Base-by-base conservation (phyloP, 1,284 basidiomycete species). In the Cyathus pygmaeus region DNA sequence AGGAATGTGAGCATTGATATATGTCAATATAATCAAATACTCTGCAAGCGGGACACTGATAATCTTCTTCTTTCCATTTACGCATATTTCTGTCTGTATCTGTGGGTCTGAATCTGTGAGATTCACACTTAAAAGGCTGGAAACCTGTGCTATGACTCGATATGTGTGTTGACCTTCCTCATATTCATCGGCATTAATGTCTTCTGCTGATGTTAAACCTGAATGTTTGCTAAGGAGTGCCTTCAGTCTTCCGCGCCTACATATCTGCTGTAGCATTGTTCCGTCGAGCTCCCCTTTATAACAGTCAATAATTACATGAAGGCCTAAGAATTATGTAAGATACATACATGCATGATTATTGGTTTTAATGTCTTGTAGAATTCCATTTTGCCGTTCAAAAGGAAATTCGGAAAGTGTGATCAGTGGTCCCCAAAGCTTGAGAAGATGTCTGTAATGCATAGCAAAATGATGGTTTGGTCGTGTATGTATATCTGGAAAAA, bases 401-500 rank as follows among this genome's bases (percentile, higher is more conserved):
- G 67, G 63, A 64, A 76, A 76, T 57, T 77, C 74, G 63, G 71
- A 73, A 2, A 75, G 46, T 17, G 51, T 10, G 29, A 66, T 41
- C 19, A 77, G 55, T 41, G 77, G 77, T 19, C 77, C 77, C 75
- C 75, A 80, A 52, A 64, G 71, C 57, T 73, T 74, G 15, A 80
- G 53, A 2, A 71, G 56, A 9, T 64, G 66, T 3, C 55, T 60
- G 65, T 74, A 71, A 52, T 79, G 78, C 72, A 76, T 74, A 19
- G 75, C 76, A 63, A 69, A 78, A 57, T 81, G 79, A 59, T 79
- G 76, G 61, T 79, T 79, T 26, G 78, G 78, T 31, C 60, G 53
- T 4, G 71, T 68, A 31, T 36, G 17, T 39, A 55, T 29, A 53
- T 66, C 19, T 24, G 76, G 72, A 59, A 72, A 79, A 15, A 80